phyloP scores from a whole-genome alignment of 805 yeast species.

The Schwanniomyces pseudopolymorphus region DNA sequence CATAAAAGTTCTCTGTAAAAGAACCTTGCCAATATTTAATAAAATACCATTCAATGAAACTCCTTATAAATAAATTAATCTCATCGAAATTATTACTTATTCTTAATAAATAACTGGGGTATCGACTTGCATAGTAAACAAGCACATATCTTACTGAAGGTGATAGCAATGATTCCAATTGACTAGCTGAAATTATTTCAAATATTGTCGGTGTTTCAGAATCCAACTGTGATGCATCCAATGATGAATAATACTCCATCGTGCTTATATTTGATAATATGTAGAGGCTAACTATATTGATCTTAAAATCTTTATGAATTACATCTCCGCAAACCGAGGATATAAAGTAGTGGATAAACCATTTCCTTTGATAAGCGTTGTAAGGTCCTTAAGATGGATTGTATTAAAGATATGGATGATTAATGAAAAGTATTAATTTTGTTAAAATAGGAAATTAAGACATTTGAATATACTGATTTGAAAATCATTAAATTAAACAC shows the following conservation, averaged over 20 bases:
- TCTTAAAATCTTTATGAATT: too few species aligned
- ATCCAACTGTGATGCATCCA: constrained; percentile 75
- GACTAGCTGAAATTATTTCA: constrained; percentile 80
- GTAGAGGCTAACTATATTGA: neutral
- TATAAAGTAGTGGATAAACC: neutral
- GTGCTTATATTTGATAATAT: neutral
- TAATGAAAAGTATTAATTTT: too few species aligned
- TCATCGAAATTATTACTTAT: constrained; percentile 76
- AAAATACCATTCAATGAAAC: constrained; percentile 68
- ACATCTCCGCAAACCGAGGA: constrained; percentile 7
- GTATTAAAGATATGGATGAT: too few species aligned
- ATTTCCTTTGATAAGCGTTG: neutral
- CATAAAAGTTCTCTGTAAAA: constrained; percentile 90
- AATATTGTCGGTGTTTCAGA: constrained; percentile 81
- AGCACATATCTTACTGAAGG: constrained; percentile 81
- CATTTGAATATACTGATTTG: too few species aligned
- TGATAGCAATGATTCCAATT: constrained; percentile 71
- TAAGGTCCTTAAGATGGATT: too few species aligned
- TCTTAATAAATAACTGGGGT: constrained; percentile 67
- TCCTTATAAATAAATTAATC: constrained; percentile 58
- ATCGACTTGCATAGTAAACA: constrained; percentile 74
- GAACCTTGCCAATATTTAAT: constrained; percentile 76
- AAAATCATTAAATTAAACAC: too few species aligned
- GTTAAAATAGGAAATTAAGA: too few species aligned
- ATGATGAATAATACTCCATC: constrained; percentile 79